These are phyloP conservation scores for Nakazawaea laoshanensis DNA, from an alignment of 805 yeast genomes.

Conservation along the genomic window DNA sequence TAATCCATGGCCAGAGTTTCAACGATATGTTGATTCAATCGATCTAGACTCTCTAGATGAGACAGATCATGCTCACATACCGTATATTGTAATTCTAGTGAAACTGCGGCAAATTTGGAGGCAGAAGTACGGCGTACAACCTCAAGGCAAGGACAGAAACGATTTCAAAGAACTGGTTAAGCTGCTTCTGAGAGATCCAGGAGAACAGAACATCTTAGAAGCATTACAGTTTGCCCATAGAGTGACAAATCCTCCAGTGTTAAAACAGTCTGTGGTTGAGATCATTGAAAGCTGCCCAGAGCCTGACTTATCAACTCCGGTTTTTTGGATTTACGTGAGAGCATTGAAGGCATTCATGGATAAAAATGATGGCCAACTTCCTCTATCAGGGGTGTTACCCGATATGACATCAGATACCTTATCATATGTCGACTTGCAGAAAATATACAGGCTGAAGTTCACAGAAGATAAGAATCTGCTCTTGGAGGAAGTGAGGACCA, in stretches of 20 bases:
- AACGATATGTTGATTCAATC: constrained; percentile 37
- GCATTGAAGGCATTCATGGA: constrained; percentile 48
- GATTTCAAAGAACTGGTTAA: constrained; percentile 29
- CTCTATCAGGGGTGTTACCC: constrained; percentile 68
- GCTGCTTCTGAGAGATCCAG: constrained; percentile 23
- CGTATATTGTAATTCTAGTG: constrained; percentile 55
- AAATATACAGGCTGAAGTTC: constrained; percentile 50
- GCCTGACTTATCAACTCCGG: constrained; percentile 19
- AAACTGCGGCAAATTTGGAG: constrained; percentile 42
- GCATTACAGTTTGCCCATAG: constrained; percentile 37
- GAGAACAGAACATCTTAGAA: constrained; percentile 43
- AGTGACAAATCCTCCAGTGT: constrained; percentile 26
- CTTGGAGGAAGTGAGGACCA: constrained; percentile 21
- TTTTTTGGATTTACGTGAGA: constrained; percentile 55
- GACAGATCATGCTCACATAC: constrained; percentile 51
- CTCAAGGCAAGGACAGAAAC: constrained; percentile 27
- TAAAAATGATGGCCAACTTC: constrained; percentile 34
- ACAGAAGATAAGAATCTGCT: constrained; percentile 35
- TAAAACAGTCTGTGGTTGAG: constrained; percentile 19
- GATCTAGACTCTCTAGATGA: constrained; percentile 38
- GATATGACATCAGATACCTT: constrained; percentile 82
- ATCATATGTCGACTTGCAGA: constrained; percentile 49
- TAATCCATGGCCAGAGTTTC: constrained; percentile 64
- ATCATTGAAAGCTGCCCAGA: constrained; percentile 24
- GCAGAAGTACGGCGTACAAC: constrained; percentile 12